Evolutionary conservation across 2,329 filamentous ascomycete genomes (phyloP), one percentile per base, ranked within the genome.

Genomic region (Xylariales sp.): DNA sequence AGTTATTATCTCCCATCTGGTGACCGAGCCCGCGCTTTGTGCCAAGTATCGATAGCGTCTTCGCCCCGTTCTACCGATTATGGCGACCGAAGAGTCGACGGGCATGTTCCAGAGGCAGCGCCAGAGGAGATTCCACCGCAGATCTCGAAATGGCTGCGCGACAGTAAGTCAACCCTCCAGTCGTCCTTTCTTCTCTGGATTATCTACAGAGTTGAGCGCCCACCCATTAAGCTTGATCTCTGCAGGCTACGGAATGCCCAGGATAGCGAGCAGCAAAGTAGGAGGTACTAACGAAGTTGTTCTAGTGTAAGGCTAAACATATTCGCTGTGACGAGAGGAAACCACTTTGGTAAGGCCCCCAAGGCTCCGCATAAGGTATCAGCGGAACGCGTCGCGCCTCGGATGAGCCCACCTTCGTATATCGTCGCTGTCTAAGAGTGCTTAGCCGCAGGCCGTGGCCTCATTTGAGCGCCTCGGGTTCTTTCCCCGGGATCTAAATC

Each of bases 241-340:
- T 54, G 39, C 36, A 39, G 23, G 14, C 45, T 48, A 62, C 23
- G 28, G 36, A 18, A 12, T 16, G n/a, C 48, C 50, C 16, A n/a
- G 32, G 46, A 41, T 39, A 23, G 62, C 45, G 45, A 62, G 49
- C 60, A 58, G 8, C 45, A 39, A 68, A 68, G 49, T 61, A 55
- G 12, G 39, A 34, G 14, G 36, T 62, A 59, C 63, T 70, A 49
- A 69, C 61, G n/a, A 12, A 52, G 32, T 9, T 23, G 39, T 41
- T 60, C 8, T 6, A 71, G 69, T 77, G 75, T 75, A 83, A 81
- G 73, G 74, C 74, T 62, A 80, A 82, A 69, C 82, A 83, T 70
- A 82, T 84, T 58, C 80, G 82, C 60, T 84, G 82, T 74, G 81
- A 84, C 66, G 82, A 84, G 71, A 78, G 78, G 67, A 81, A 78